Percentiles rank a stretch among this genome's conserved stretches.
Evolutionary conservation across 2,329 filamentous ascomycete genomes (phyloP).

Genomic region (Talaromyces sp.): DNA sequence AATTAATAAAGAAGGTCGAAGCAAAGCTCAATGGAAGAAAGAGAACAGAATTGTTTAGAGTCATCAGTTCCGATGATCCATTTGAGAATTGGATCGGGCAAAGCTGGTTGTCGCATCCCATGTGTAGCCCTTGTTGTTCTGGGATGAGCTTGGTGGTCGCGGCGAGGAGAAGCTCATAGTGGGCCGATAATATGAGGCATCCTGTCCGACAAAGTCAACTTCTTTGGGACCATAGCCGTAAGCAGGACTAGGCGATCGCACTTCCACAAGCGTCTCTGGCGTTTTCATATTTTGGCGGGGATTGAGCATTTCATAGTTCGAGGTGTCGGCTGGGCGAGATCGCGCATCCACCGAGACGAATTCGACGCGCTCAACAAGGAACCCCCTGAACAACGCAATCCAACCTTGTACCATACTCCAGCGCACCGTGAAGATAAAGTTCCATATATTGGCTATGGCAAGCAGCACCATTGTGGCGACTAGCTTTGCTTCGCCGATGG

Average conservation of each 20-base stretch:
- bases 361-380: conserved; percentile 56
- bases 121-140: not conserved
- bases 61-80: conserved; percentile 2
- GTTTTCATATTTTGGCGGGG: conserved; percentile 20
- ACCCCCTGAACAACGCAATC: conserved; percentile 57
- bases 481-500: conserved; percentile 70
- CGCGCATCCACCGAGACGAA: conserved; percentile 85
- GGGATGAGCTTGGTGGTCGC: conserved; percentile 2
- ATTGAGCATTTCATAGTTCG: conserved; percentile 74
- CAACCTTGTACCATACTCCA: conserved; percentile 83
- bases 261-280: conserved; percentile 26
- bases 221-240: not conserved
- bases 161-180: conserved; percentile 11
- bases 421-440: conserved; percentile 73
- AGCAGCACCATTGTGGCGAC: conserved; percentile 78
- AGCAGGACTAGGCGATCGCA: conserved; percentile 14
- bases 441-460: conserved; percentile 80
- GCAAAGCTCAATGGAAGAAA: not conserved
- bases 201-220: not conserved
- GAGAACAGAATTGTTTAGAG: not conserved
- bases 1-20: not conserved
- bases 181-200: conserved; percentile 2
- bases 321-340: conserved; percentile 55
- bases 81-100: conserved; percentile 11
- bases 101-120: conserved; percentile 11